phyloP scores from a whole-genome alignment of 495 filamentous ascomycete species.

The Talaromyces borbonicus region DNA sequence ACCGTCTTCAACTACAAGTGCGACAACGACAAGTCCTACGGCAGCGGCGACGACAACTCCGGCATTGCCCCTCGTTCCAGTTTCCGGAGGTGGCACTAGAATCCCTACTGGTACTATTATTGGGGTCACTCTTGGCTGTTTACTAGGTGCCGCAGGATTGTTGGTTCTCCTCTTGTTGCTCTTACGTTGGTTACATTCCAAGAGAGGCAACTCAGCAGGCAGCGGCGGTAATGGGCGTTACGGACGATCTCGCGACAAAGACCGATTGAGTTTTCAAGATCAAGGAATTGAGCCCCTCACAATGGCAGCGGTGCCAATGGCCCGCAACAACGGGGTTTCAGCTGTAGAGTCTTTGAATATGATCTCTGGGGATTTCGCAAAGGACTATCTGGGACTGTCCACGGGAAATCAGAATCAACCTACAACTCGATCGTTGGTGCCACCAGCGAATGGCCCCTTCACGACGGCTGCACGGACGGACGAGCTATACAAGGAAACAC shows the following conservation, averaged over 20 bases:
- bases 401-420: constrained; percentile 14
- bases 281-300: constrained; percentile 45
- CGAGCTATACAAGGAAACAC: background rate
- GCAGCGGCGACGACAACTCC: constrained; percentile 21
- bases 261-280: constrained; percentile 56
- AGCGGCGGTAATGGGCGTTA: constrained; percentile 43
- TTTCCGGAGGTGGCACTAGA: constrained; percentile 19
- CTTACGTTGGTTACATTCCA: constrained; percentile 51
- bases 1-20: constrained; percentile 25
- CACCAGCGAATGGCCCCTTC: background rate
- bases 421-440: constrained; percentile 2
- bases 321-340: constrained; percentile 29
- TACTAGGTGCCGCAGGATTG: constrained; percentile 61
- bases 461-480: background rate
- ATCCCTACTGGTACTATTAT: constrained; percentile 51
- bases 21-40: constrained; percentile 31
- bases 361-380: constrained; percentile 29
- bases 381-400: constrained; percentile 24
- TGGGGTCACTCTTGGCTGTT: constrained; percentile 67
- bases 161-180: constrained; percentile 59
- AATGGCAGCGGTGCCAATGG: constrained; percentile 35
- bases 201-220: constrained; percentile 38
- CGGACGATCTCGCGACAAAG: constrained; percentile 44
- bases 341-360: constrained; percentile 37
- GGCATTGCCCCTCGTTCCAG: constrained; percentile 24